phyloP scores from a whole-genome alignment of 2,329 filamentous ascomycete genomes.

The Stenocarpella maydis region DNA sequence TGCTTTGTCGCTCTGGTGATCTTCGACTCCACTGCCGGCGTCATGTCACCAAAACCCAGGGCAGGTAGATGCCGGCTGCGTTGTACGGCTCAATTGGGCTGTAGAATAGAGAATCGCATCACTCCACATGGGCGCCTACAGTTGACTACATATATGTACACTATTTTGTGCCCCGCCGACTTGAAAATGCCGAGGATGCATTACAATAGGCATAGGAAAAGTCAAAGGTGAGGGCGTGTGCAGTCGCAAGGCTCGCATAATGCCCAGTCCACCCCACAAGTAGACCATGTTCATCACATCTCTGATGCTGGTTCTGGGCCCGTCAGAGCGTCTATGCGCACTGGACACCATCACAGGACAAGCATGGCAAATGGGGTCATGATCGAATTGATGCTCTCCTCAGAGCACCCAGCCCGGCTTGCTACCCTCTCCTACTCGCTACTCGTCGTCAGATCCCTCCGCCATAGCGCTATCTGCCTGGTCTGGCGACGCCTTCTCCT shows the following conservation, averaged over 20 bases:
- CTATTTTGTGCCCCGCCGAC: not conserved
- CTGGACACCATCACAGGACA: not conserved
- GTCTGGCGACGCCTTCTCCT: constrained; percentile 32
- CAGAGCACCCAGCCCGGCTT: not conserved
- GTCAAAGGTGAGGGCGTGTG: not conserved
- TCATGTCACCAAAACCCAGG: not conserved
- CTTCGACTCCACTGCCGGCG: constrained; percentile 25
- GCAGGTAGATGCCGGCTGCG: no score
- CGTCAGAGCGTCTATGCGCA: constrained; percentile 18
- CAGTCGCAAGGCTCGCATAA: not conserved
- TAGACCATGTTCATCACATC: constrained; percentile 12
- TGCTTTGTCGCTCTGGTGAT: constrained; percentile 27
- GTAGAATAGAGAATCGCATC: not conserved
- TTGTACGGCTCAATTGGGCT: no score
- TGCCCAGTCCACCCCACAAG: not conserved
- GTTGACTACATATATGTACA: no score
- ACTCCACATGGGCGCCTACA: not conserved
- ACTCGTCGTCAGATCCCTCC: constrained; percentile 46
- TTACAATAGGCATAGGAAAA: not conserved
- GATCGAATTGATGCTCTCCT: constrained; percentile 4
- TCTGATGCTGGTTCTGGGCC: not conserved
- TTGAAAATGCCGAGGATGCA: not conserved
- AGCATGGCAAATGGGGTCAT: not conserved
- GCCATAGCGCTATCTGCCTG: constrained; percentile 45
- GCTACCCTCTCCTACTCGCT: constrained; percentile 42